Base-by-base conservation (phyloP, 495 filamentous ascomycete species). In the Apiosordaria backusii region DNA sequence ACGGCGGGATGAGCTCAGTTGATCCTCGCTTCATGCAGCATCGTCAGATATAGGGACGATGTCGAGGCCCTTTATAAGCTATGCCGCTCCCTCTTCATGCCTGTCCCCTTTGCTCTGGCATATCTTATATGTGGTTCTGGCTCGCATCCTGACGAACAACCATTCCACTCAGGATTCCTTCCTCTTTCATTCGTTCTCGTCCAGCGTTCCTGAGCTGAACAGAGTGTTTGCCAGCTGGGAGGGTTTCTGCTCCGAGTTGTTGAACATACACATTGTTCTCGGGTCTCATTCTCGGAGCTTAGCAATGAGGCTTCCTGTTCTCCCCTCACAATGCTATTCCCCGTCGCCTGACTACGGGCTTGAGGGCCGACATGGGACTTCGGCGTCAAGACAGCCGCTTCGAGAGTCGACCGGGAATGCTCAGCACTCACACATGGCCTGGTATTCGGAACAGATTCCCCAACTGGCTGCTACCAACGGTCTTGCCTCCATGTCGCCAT, bases 81-180 rank as follows among this genome's bases (percentile, higher is more conserved):
- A 65, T 66, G 54, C 15, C n/a, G 66, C 50, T 21, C 58, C 66
- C 69, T 67, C 60, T 68, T 62, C 65, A 61, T 67, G 53, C 65
- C 63, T 61, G 62, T 57, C 52, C 58, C 57, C 21, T 58, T 29
- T 29, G 22, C 26, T 29, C 29, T 66, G 68, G 67, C 69, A 69
- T 73, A 74, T 69, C 64, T 74, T 74, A 76, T 78, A 75, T 74
- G 66, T 65, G 50, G 64, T 45, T 74, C 60, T 74, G 74, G 71
- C 76, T 74, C 70, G 69, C 76, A 68, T 68, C 64, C 62, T 69
- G 72, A 69, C 66, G 23, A 65, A 53, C 45, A 63, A 61, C 67
- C 74, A 78, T 76, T 78, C 74, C 76, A 72, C 62, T 60, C 65
- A 23, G 60, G 83, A 86, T 86, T 86, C 83, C 82, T 85, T 82